Evolutionary conservation across 176 grass and related monocot species (phyloP).

Genomic region (Pontederia paniculata): DNA sequence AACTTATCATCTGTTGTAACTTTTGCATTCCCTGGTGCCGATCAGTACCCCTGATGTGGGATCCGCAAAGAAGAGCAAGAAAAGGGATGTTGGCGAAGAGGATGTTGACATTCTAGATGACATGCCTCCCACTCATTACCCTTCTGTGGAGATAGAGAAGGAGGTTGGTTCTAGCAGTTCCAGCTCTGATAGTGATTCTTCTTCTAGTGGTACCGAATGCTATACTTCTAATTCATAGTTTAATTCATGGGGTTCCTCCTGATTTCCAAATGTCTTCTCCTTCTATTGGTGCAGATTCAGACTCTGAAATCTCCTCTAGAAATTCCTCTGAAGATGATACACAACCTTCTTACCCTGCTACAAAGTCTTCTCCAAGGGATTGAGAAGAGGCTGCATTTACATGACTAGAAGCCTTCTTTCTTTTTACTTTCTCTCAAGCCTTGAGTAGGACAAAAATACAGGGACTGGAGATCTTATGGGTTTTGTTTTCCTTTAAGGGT

Average conservation of each 20-base stretch:
- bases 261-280: neutral
- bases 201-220: constrained; percentile 40
- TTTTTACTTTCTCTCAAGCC: no score
- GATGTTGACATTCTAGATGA: constrained; percentile 91
- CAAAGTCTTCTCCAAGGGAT: no score
- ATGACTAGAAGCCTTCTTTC: no score
- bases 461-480: no score
- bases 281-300: constrained; percentile 35
- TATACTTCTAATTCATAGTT: neutral
- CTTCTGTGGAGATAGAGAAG: constrained; percentile 69
- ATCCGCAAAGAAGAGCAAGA: constrained; percentile 21
- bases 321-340: constrained; percentile 29
- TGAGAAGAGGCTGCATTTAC: no score
- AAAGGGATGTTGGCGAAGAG: constrained; percentile 44
- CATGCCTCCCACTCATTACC: constrained; percentile 63
- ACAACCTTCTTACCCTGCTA: no score
- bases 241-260: neutral
- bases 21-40: neutral
- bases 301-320: constrained; percentile 45
- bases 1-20: neutral
- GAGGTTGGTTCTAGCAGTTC: constrained; percentile 43
- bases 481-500: no score
- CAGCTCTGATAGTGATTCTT: constrained; percentile 49
- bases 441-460: no score
- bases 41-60: neutral